Percentiles rank a stretch among this genome's conserved stretches.
Conservation (phyloP, 1,139 yeast species). For the Diutina neorugosa region DNA sequence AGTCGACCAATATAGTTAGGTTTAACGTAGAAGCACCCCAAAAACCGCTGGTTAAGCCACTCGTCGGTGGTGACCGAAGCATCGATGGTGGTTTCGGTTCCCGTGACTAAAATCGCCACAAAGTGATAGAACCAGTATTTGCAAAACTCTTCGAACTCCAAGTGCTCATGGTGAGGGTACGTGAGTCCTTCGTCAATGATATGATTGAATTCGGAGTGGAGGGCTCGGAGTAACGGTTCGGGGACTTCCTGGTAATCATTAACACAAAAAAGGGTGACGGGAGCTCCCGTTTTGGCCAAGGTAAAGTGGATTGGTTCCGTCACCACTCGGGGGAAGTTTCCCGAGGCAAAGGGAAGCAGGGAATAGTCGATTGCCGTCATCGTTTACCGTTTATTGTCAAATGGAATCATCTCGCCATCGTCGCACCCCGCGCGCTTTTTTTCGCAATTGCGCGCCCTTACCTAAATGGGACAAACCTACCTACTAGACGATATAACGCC, state of each 20-base stretch:
- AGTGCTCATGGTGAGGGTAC: constrained; percentile 26
- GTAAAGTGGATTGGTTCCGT: constrained; percentile 16
- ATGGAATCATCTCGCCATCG: neutral
- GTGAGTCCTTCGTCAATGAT: constrained; percentile 41
- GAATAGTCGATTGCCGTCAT: neutral
- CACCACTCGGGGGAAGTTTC: constrained; percentile 14
- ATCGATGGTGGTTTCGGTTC: constrained; percentile 13
- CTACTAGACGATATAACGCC: neutral
- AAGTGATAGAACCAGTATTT: constrained; percentile 34
- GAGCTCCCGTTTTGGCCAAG: constrained; percentile 16
- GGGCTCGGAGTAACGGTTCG: constrained; percentile 15
- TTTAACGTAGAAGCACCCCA: constrained; percentile 65
- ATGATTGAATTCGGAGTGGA: constrained; percentile 29
- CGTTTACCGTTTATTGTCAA: neutral
- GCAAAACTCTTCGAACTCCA: constrained; percentile 21
- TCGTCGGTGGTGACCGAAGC: constrained; percentile 8
- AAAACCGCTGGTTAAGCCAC: constrained; percentile 32
- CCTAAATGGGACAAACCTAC: no score
- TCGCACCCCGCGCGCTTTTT: no score
- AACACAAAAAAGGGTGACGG: constrained; percentile 25
- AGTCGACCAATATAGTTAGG: constrained; percentile 74
- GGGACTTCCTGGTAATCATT: constrained; percentile 24
- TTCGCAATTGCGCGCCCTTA: no score
- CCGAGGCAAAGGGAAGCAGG: constrained; percentile 24
- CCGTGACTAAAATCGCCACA: constrained; percentile 33